Conservation (phyloP, 2,329 filamentous ascomycete genomes). For the Knufia fluminis region DNA sequence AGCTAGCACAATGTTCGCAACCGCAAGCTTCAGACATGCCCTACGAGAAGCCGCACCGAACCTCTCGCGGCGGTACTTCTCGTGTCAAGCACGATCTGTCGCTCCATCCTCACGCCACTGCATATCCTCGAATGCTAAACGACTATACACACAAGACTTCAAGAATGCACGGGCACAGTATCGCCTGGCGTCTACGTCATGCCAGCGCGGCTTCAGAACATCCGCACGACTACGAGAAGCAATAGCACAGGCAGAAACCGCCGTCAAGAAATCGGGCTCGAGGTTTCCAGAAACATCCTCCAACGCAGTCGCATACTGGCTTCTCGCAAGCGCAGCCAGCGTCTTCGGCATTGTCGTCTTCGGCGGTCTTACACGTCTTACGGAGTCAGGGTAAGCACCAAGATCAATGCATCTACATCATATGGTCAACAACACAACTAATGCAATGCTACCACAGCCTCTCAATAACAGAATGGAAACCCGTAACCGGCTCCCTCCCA, state of each 20-base stretch:
- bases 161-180: not conserved
- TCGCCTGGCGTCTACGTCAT: not conserved
- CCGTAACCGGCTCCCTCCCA: constrained; percentile 84
- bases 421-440: not conserved
- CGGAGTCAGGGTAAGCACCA: constrained; percentile 75
- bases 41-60: constrained; percentile 20
- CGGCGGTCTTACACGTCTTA: constrained; percentile 84
- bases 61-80: constrained; percentile 20
- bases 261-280: constrained; percentile 25
- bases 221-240: constrained; percentile 5
- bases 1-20: constrained; percentile 12
- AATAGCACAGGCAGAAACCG: not conserved
- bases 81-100: constrained; percentile 9
- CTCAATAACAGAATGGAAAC: constrained; percentile 97
- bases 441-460: constrained; percentile 54
- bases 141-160: not conserved
- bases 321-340: constrained; percentile 79
- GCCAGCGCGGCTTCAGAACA: not conserved
- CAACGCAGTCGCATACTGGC: constrained; percentile 80
- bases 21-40: constrained; percentile 14
- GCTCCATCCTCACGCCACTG: not conserved
- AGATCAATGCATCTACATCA: not conserved
- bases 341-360: constrained; percentile 97
- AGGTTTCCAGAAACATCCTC: constrained; percentile 55
- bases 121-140: not conserved